These are phyloP conservation scores for Globisporangium solare DNA, from an alignment of 352 stramenopile genomes.

Conservation along the genomic window DNA sequence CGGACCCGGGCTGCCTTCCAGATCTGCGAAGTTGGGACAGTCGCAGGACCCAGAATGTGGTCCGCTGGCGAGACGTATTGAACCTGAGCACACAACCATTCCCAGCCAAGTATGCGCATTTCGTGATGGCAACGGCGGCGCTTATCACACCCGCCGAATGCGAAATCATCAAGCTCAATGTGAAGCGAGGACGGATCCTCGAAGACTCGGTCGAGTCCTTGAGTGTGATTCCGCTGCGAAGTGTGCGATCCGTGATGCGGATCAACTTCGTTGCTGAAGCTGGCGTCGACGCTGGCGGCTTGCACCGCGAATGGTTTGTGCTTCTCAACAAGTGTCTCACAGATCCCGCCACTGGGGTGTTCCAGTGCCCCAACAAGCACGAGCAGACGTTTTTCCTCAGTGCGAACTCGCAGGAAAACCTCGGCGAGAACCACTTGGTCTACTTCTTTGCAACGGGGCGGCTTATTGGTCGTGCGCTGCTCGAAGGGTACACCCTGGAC, in stretches of 20 bases:
- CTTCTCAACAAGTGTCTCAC: slow-evolving; percentile 51
- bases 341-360: slow-evolving; percentile 25
- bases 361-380: slow-evolving; percentile 35
- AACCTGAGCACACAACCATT: slow-evolving; percentile 26
- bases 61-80: slow-evolving; percentile 19
- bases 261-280: slow-evolving; percentile 69
- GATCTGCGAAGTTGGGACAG: neutral
- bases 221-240: no score
- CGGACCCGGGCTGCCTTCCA: neutral
- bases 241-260: slow-evolving; percentile 12
- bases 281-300: slow-evolving; percentile 66
- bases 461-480: slow-evolving; percentile 37
- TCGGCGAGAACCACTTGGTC: slow-evolving; percentile 32
- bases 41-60: slow-evolving; percentile 10
- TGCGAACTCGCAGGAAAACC: slow-evolving; percentile 21
- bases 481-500: slow-evolving; percentile 88
- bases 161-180: slow-evolving; percentile 36
- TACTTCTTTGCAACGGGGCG: slow-evolving; percentile 45
- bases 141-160: slow-evolving; percentile 35
- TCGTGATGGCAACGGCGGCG: slow-evolving; percentile 31
- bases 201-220: slow-evolving; percentile 42
- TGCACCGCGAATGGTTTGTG: slow-evolving; percentile 78
- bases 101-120: slow-evolving; percentile 47
- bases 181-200: slow-evolving; percentile 36
- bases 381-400: slow-evolving; percentile 54